These are phyloP conservation scores for Xylaria sp. DNA, from an alignment of 2,329 filamentous ascomycete species.

Conservation along the genomic window DNA sequence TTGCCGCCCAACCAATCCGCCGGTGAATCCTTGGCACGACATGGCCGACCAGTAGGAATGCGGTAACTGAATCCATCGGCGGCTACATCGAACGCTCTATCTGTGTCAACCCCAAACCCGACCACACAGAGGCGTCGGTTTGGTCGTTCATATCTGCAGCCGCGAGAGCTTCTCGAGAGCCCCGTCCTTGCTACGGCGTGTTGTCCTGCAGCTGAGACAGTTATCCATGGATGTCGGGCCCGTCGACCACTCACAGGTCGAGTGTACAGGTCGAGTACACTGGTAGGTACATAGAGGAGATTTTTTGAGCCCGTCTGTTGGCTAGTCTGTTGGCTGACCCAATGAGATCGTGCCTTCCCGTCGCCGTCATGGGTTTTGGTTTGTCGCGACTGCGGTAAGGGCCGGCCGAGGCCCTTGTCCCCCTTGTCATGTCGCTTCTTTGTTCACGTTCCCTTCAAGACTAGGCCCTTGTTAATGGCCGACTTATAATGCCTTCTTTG, in stretches of 20 bases:
- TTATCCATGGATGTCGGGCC: background rate
- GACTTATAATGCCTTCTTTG: constrained; percentile 25
- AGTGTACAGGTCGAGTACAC: too few relatives aligned
- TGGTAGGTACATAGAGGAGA: too few relatives aligned
- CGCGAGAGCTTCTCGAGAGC: constrained; percentile 21
- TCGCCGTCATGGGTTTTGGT: constrained; percentile 6
- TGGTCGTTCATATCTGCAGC: constrained; percentile 32
- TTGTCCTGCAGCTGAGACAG: constrained; percentile 14
- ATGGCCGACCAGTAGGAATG: constrained; percentile 28
- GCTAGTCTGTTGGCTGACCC: constrained; percentile 14
- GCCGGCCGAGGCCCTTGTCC: constrained; percentile 7
- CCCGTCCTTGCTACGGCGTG: constrained; percentile 17
- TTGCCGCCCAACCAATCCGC: constrained; percentile 33
- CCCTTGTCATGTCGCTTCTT: constrained; percentile 13
- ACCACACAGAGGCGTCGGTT: constrained; percentile 33
- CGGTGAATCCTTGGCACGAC: constrained; percentile 24
- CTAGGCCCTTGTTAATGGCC: constrained; percentile 9
- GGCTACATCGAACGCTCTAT: constrained; percentile 37
- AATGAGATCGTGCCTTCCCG: constrained; percentile 5
- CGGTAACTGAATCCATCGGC: constrained; percentile 24
- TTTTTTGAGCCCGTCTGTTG: constrained; percentile 12
- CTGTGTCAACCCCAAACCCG: constrained; percentile 29
- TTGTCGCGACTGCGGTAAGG: constrained; percentile 7
- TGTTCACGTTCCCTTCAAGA: constrained; percentile 18
- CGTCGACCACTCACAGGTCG: constrained; percentile 29